Conservation (phyloP, 768 basidiomycete genomes). For the Mycena floridula region DNA sequence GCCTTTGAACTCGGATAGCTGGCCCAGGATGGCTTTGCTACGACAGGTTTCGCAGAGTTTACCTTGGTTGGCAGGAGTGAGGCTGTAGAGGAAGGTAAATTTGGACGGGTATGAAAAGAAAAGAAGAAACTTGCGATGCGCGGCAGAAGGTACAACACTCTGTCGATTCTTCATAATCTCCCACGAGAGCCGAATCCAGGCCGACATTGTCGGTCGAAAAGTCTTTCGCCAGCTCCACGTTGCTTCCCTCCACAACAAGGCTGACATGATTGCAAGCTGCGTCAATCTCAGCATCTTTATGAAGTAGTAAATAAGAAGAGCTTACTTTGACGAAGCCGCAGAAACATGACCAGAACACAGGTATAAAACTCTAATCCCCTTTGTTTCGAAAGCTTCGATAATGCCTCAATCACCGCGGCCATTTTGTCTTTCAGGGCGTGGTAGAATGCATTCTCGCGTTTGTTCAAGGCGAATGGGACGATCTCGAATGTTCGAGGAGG, state of each 20-base stretch:
- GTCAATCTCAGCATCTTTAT: neutral
- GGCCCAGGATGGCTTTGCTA: slow-evolving; percentile 54
- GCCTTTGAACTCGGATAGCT: slow-evolving; percentile 44
- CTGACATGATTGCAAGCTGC: neutral
- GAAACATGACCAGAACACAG: neutral
- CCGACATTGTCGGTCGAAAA: neutral
- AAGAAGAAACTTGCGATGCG: neutral
- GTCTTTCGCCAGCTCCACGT: neutral
- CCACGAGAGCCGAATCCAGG: neutral
- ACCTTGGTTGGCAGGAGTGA: slow-evolving; percentile 23
- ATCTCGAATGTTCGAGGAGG: neutral
- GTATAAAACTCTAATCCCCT: neutral
- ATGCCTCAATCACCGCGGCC: neutral
- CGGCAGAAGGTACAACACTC: slow-evolving; percentile 33
- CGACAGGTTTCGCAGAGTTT: slow-evolving; percentile 35
- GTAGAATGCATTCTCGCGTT: neutral
- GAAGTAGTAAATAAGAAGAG: neutral
- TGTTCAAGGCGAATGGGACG: neutral
- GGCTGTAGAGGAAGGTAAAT: neutral
- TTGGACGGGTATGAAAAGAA: neutral
- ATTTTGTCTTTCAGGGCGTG: neutral
- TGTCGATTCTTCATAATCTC: neutral
- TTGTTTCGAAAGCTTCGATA: neutral
- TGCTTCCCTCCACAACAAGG: neutral
- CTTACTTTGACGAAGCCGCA: neutral